These are phyloP conservation scores for Daldinia grandis DNA, from an alignment of 495 filamentous ascomycete species.

Conservation along the genomic window DNA sequence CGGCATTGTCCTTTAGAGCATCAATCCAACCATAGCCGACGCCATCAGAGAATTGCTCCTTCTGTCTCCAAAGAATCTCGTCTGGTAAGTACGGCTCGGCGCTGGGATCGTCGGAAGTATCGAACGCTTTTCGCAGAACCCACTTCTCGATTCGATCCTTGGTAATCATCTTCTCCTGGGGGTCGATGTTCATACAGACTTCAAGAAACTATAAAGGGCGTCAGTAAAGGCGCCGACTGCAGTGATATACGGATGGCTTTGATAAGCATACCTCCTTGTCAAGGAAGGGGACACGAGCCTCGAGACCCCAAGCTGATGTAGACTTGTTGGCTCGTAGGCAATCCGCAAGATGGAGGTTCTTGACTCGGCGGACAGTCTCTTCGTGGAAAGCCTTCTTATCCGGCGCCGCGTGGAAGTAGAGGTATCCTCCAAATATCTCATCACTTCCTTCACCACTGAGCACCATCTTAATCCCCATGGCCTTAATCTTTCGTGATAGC, in stretches of 20 bases:
- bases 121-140: conserved; percentile 95
- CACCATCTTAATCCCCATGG: conserved; percentile 99
- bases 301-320: conserved; percentile 97
- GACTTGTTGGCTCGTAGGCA: conserved; percentile 99
- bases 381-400: conserved; percentile 90
- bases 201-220: conserved; percentile 77
- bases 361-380: conserved; percentile 89
- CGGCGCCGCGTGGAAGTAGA: conserved; percentile 96
- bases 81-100: conserved; percentile 86
- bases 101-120: conserved; percentile 84
- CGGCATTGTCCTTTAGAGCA: conserved; percentile 91
- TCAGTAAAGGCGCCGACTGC: not conserved
- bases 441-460: conserved; percentile 95
- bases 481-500: conserved; percentile 97
- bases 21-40: conserved; percentile 99
- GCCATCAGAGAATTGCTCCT: conserved; percentile 98
- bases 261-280: conserved; percentile 74
- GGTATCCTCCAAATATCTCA: conserved; percentile 97
- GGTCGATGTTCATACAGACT: conserved; percentile 89
- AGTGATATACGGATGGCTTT: not conserved
- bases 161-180: conserved; percentile 92
- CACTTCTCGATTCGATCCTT: conserved; percentile 94
- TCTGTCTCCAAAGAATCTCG: conserved; percentile 96
- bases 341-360: conserved; percentile 94
- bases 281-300: conserved; percentile 97